These are phyloP conservation scores for Setaria viridis DNA, from an alignment of 202 grass and related monocot genomes.

Conservation along the genomic window DNA sequence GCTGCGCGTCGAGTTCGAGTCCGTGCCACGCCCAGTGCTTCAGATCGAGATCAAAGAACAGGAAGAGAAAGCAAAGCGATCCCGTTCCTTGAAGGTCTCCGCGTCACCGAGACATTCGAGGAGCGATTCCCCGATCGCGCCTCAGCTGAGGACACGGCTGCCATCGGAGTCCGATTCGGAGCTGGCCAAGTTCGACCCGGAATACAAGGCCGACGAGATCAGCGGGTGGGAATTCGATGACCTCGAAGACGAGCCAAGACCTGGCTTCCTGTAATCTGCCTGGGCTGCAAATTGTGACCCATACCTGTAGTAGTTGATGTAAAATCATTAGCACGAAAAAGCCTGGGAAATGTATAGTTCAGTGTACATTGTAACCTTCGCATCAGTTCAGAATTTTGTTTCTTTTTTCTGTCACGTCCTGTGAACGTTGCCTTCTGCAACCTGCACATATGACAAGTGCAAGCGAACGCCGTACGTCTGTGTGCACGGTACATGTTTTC, in stretches of 20 bases:
- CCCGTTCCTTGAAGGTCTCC: constrained; percentile 38
- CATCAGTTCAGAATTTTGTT: background rate
- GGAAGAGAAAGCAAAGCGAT: constrained; percentile 38
- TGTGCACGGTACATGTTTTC: constrained; percentile 28
- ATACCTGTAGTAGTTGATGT: constrained; percentile 4
- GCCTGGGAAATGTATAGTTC: constrained; percentile 16
- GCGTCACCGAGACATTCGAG: constrained; percentile 33
- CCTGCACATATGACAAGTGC: constrained; percentile 34
- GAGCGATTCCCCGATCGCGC: constrained; percentile 50
- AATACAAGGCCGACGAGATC: constrained; percentile 79
- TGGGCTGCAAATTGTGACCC: background rate
- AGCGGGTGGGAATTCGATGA: constrained; percentile 90
- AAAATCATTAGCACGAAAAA: constrained; percentile 34
- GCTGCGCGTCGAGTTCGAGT: constrained; percentile 70
- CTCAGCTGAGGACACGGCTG: constrained; percentile 54
- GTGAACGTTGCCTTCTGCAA: constrained; percentile 12
- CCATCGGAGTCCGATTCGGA: constrained; percentile 63
- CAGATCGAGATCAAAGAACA: constrained; percentile 66
- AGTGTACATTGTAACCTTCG: constrained; percentile 32
- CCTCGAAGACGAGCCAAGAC: constrained; percentile 63
- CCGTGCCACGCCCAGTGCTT: constrained; percentile 73
- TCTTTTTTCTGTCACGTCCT: background rate
- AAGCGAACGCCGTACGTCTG: constrained; percentile 10
- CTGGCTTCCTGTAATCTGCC: constrained; percentile 9
- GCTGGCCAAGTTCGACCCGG: constrained; percentile 57